These are phyloP conservation scores for Penicillium herquei DNA, from an alignment of 495 filamentous ascomycete genomes.

Conservation along the genomic window DNA sequence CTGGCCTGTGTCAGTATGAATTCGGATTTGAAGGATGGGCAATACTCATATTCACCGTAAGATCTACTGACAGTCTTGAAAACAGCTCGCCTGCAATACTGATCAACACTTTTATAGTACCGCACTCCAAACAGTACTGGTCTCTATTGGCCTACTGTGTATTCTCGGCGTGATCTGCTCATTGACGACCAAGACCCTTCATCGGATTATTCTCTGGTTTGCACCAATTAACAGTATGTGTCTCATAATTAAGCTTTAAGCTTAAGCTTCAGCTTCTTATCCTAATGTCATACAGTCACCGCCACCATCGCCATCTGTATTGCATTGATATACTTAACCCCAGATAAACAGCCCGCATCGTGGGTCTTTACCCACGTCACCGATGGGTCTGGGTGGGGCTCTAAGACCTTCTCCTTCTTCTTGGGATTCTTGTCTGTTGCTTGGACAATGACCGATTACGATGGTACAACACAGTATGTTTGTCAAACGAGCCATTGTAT, in stretches of 20 bases:
- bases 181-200: conserved; percentile 60
- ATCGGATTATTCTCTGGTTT: conserved; percentile 67
- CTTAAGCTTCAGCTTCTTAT: not conserved
- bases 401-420: conserved; percentile 62
- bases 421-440: conserved; percentile 70
- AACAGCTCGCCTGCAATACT: not conserved
- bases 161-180: conserved; percentile 64
- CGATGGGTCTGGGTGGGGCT: conserved; percentile 67
- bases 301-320: conserved; percentile 62
- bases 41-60: conserved; percentile 50
- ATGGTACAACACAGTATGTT: conserved; percentile 66
- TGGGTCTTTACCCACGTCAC: conserved; percentile 68
- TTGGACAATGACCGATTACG: conserved; percentile 78
- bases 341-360: conserved; percentile 59
- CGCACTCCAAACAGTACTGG: conserved; percentile 59
- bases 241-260: not conserved
- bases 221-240: conserved; percentile 65
- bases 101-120: conserved; percentile 42
- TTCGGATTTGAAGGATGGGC: conserved; percentile 43
- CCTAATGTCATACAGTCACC: conserved; percentile 34
- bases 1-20: conserved; percentile 58
- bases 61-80: not conserved
- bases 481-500: not conserved
- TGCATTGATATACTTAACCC: conserved; percentile 59
- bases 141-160: conserved; percentile 57